phyloP scores from a whole-genome alignment of 192 early-diverging fungal species.

The Oehlia diaphana region DNA sequence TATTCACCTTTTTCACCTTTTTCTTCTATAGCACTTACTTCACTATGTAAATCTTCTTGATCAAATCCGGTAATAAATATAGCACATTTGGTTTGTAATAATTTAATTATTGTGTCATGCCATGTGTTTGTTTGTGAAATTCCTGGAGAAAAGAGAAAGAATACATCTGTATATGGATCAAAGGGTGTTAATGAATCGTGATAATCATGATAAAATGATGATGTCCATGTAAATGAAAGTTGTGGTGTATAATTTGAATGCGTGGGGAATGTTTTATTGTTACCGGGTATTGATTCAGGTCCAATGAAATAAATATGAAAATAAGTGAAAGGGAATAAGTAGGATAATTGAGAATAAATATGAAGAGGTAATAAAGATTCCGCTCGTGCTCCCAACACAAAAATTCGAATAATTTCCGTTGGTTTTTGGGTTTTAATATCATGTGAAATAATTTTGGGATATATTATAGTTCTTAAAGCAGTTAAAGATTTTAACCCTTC shows the following conservation, averaged over 20 bases:
- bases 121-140: constrained; percentile 64
- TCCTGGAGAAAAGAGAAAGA: constrained; percentile 79
- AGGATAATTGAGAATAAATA: constrained; percentile 71
- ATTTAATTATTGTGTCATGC: constrained; percentile 63
- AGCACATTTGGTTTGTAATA: constrained; percentile 75
- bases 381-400: constrained; percentile 62
- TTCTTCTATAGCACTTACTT: constrained; percentile 58
- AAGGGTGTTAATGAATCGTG: constrained; percentile 60
- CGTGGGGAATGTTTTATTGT: constrained; percentile 34
- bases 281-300: constrained; percentile 53
- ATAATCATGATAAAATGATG: constrained; percentile 63
- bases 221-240: constrained; percentile 69
- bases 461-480: constrained; percentile 41
- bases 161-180: constrained; percentile 77
- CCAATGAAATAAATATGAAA: constrained; percentile 83
- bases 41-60: constrained; percentile 61
- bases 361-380: constrained; percentile 74
- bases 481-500: constrained; percentile 76
- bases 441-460: constrained; percentile 34
- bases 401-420: background rate
- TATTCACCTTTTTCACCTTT: constrained; percentile 45
- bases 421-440: background rate
- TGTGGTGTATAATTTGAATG: constrained; percentile 55
- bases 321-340: constrained; percentile 68
- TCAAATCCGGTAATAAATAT: constrained; percentile 80